These are phyloP conservation scores for Rubia yunnanensis DNA, from an alignment of 257 asterid genomes.

Conservation along the genomic window DNA sequence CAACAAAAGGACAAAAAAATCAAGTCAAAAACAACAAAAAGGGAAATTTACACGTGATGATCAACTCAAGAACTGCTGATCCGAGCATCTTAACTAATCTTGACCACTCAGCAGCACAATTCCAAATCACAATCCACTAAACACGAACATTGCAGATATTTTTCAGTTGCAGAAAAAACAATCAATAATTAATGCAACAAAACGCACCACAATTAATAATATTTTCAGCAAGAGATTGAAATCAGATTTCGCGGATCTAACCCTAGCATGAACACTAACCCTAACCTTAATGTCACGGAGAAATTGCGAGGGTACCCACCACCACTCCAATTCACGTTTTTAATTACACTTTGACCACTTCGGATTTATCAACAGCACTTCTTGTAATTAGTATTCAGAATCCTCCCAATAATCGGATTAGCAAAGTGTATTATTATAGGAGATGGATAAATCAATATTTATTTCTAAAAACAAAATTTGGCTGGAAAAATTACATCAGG, in stretches of 20 bases:
- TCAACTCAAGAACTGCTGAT: constrained; percentile 35
- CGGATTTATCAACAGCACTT: neutral
- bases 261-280: constrained; percentile 5
- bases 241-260: constrained; percentile 16
- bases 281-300: constrained; percentile 5
- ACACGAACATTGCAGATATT: constrained; percentile 12
- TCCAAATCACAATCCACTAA: constrained; percentile 17
- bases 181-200: neutral
- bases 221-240: neutral
- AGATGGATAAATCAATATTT: neutral
- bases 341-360: constrained; percentile 10
- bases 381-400: neutral
- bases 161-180: neutral
- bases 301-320: constrained; percentile 10
- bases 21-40: neutral
- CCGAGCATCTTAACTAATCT: constrained; percentile 17
- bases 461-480: neutral
- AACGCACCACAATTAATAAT: neutral
- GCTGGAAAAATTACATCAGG: neutral
- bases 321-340: constrained; percentile 10
- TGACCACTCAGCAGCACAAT: constrained; percentile 19
- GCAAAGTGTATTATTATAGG: neutral
- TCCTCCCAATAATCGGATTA: constrained; percentile 6
- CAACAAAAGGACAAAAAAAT: neutral
- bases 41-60: neutral